Base-by-base conservation (phyloP, 176 grass and related monocot genomes). In the Microstegium vimineum region DNA sequence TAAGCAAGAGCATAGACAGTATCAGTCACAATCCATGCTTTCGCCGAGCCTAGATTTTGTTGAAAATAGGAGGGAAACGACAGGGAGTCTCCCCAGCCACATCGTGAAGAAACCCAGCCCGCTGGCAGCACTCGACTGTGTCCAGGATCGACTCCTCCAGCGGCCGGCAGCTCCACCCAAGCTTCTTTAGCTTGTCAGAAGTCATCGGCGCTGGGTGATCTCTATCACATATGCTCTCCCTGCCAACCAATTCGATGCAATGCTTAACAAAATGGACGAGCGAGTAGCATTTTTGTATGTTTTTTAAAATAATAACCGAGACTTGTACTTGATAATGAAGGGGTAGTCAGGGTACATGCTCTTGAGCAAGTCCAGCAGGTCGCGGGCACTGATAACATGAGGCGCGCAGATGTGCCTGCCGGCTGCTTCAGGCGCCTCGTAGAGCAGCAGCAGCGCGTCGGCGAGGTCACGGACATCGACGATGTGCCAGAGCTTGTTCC, bases 381-480 rank as follows among this genome's bases (percentile, higher is more conserved):
- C 42, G 8, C 66, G 63, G 28, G 18, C 56, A 11, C 30, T 86
- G 34, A 81, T 86, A 30, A 56, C 15, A 32, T 86, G 56, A 1
- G 88, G 73, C 1, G 88, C 73, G 30, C 88, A 90, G 11, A 86
- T 86, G 83, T 90, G 79, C 68, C 83, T 86, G 0, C 83, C 83
- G 4, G 73, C 20, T 8, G 83, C 52, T 30, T 66, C 27, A 1
- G 73, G 73, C 15, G 8, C 46, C 65, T 90, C 78, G 33, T 82
- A 86, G 34, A 82, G 14, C 13, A 90, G 35, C 1, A 86, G 83
- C 65, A 90, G 15, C 0, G 83, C 78, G n/a, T 78, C 78, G 4
- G 83, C 72, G 10, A 42, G 13, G 72, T 82, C 83, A 8, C 78
- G 77, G n/a, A 86, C 83, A 16, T 90, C 83, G 6, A 90, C 83